Evolutionary conservation across 495 filamentous ascomycete genomes (phyloP), one percentile per base, ranked within the genome.

Genomic region (Monascus purpureus): DNA sequence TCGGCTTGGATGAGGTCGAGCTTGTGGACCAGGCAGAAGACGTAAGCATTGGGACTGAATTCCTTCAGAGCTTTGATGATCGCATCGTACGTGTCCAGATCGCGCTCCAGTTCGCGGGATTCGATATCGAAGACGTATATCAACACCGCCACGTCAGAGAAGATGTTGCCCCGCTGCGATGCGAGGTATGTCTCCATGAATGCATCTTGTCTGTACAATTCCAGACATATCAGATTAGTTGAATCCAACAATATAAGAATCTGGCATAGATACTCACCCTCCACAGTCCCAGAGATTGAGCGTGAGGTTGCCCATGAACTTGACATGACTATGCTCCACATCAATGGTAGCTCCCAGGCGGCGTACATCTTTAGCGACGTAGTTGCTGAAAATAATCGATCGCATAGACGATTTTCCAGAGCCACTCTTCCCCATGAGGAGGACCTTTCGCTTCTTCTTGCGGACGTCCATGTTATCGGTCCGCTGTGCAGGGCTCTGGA

Each of bases 381-480:
- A 95, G 55, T 97, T 96, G 61, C 79, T 87, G 59, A 97, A 97
- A 44, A 97, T 92, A 45, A 97, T 96, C 35, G 79, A 86, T 32
- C 92, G 73, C 90, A 97, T 97, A 29, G 85, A 93, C 18, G 87
- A 93, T 55, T 97, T 97, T n/a, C 90, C 90, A n/a, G 88, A 93
- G 37, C 90, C 90, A 40, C 80, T 87, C 63, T 95, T 95, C 39
- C 90, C 90, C 88, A 71, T 71, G 25, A 71, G 37, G 9, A 71
- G 53, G 19, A 71, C 65, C 61, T 71, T 71, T 60, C 64, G 68
- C 55, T 71, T 70, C 48, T 67, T 61, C 38, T 67, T 65, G 27
- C 67, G 61, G 24, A 50, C 49, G 43, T 67, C 61, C 59, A 65
- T 67, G 30, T 2, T 48, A 32, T 23, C 16, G 33, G 30, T 42